These are phyloP conservation scores for Anisogramma anomala DNA, from an alignment of 2,329 filamentous ascomycete genomes.

Conservation along the genomic window DNA sequence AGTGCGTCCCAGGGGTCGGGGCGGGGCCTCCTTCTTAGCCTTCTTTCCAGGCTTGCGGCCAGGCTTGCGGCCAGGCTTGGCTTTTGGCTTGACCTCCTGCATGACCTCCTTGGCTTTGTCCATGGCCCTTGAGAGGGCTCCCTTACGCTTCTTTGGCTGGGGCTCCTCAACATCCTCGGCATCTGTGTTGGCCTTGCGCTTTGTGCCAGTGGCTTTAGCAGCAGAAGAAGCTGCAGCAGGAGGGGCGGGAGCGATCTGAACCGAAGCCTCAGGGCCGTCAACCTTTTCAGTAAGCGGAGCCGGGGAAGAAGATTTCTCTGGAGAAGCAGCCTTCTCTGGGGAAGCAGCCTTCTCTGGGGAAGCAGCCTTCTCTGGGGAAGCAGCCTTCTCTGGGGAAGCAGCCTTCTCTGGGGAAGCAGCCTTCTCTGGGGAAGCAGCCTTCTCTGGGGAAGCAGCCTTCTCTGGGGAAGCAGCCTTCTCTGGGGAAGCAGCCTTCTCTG, in stretches of 20 bases:
- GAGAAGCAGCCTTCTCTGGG: too few species aligned
- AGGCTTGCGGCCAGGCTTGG: conserved; percentile 16
- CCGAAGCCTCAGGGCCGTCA: too few species aligned
- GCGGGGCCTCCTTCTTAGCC: conserved; percentile 17
- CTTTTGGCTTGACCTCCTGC: conserved; percentile 9
- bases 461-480: too few species aligned
- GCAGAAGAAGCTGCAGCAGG: neutral
- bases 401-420: too few species aligned
- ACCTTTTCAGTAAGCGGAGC: too few species aligned
- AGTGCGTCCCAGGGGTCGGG: conserved; percentile 24
- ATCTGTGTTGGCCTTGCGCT: conserved; percentile 19
- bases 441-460: too few species aligned
- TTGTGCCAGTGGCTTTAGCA: conserved; percentile 14
- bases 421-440: too few species aligned
- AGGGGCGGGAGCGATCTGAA: neutral
- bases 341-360: too few species aligned
- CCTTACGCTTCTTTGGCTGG: conserved; percentile 11
- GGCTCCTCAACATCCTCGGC: conserved; percentile 6
- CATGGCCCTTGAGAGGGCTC: conserved; percentile 13
- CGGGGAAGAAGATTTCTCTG: too few species aligned
- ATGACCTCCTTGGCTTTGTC: conserved; percentile 10
- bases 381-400: too few species aligned
- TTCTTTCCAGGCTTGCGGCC: conserved; percentile 18
- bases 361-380: too few species aligned
- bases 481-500: too few species aligned